These are phyloP conservation scores for Russula vinacea DNA, from an alignment of 768 basidiomycete species.

Conservation along the genomic window DNA sequence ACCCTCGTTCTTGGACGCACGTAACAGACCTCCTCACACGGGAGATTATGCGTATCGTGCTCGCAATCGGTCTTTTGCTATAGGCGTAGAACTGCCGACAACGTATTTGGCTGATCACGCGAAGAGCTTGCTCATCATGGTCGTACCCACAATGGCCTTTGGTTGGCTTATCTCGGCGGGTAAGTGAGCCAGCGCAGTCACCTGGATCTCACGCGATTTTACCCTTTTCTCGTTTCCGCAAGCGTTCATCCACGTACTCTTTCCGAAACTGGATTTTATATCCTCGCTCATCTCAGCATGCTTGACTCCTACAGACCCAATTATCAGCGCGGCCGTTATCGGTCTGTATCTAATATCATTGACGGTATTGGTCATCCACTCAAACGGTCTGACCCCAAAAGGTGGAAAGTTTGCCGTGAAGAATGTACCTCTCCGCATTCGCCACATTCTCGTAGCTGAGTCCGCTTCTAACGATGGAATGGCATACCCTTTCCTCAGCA, in stretches of 20 bases:
- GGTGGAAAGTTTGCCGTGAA: constrained; percentile 68
- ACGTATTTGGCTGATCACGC: constrained; percentile 81
- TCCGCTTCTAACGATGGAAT: constrained; percentile 95
- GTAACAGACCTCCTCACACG: constrained; percentile 64
- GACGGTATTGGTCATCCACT: constrained; percentile 1
- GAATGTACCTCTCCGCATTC: constrained; percentile 70
- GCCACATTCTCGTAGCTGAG: constrained; percentile 81
- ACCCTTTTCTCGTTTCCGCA: neutral
- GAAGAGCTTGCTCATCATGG: constrained; percentile 63
- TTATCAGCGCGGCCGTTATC: constrained; percentile 81
- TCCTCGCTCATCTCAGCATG: constrained; percentile 86
- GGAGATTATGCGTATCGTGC: constrained; percentile 83
- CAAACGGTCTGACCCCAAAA: constrained; percentile 31
- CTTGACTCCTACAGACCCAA: constrained; percentile 92
- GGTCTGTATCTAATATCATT: constrained; percentile 39
- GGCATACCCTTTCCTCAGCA: constrained; percentile 81
- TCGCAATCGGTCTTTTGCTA: constrained; percentile 88
- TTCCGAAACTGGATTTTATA: constrained; percentile 53
- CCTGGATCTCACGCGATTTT: neutral
- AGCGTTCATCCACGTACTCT: constrained; percentile 67
- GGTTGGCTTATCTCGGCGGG: constrained; percentile 79
- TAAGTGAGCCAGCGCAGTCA: constrained; percentile 32
- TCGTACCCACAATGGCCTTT: constrained; percentile 81
- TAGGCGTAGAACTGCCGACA: constrained; percentile 88
- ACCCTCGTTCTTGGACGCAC: constrained; percentile 71